Evolutionary conservation across 1,284 basidiomycete genomes (phyloP), one percentile per base, ranked within the genome.

Genomic region (Malassezia furfur): DNA sequence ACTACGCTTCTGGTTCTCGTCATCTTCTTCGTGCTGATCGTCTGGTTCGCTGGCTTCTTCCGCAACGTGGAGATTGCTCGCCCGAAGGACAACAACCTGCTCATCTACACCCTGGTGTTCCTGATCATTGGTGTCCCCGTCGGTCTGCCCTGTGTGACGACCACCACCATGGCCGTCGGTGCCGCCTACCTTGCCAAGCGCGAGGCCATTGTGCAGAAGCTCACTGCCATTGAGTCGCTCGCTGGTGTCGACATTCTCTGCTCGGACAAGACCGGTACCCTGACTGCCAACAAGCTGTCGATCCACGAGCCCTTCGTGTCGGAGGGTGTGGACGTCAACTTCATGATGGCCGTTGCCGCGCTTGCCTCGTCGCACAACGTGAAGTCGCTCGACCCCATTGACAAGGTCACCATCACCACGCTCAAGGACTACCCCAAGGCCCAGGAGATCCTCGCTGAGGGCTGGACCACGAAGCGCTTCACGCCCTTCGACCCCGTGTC

Each of bases 181-280:
- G 80, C 80, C 36, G 79, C 80, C 7, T 81, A 80, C 74, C 78
- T 82, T 39, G 81, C 81, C 30, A 76, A 77, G 57, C 75, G 78
- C 38, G 77, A 81, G 66, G 80, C 80, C n/a, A 81, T 82, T 68
- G 81, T 82, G n/a, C 80, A 81, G 69, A 81, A 81, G 72, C 76
- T 82, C 41, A 81, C 80, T 12, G 80, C 81, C 46, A 81, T 82
- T 70, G 81, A 82, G 70, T 79, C 78, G 32, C 76, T 82, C 22
- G 81, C 81, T 25, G 81, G 81, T 65, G 80, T 81, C 57, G 80
- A 81, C 61, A 79, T 81, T 30, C 77, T 81, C 36, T 81, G 80
- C 73, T 79, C 80, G 34, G 81, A 81, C 71, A 81, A 81, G 77
- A 81, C 80, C 7, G 80, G 79, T 59, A 80, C 79, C 6, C 70